Evolutionary conservation across 2,329 filamentous ascomycete species (phyloP), one percentile per base, ranked within the genome.

Genomic region (Achaetomium macrosporum): DNA sequence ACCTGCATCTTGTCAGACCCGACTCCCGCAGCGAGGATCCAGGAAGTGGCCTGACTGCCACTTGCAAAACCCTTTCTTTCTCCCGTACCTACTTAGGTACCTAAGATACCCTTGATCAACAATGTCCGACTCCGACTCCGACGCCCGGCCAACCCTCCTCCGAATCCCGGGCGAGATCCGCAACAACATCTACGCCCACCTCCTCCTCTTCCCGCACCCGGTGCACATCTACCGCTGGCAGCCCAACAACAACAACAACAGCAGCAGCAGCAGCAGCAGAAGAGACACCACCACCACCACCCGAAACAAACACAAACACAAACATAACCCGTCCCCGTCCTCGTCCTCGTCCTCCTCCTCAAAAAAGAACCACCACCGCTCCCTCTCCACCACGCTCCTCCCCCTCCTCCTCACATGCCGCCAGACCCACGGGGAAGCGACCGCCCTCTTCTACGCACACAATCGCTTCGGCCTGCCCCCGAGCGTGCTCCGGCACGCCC

Each of bases 171-270:
- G 57, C 42, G 57, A 59, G 40, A 46, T 59, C 40, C 53, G 57
- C 25, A 59, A 59, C 50, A 53, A 55, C n/a, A 58, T 59, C 49
- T 59, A 58, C 54, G n/a, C 47, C 15, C 7, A 50, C 15, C 49
- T 56, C 41, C 31, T 59, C 50, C 25, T 56, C 41, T 45, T 51
- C 35, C 15, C 51, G 1, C 12, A 44, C 10, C 51, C 57, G 15
- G 40, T 58, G 41, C n/a, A n/a, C 42, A 51, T 59, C 31, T 39
- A 42, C 45, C 31, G 37, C 16, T 25, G 25, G 25, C 25, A 25
- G 25, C 25, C 25, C 25, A 25, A 25, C 25, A 25, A 25, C 25
- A 25, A n/a, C n/a, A n/a, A n/a, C n/a, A n/a, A n/a, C n/a, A n/a
- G n/a, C n/a, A n/a, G n/a, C n/a, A n/a, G n/a, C n/a, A 33, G 13